Evolutionary conservation across 2,329 filamentous ascomycete genomes (phyloP).

Genomic region (Pyrenochaeta sp.): DNA sequence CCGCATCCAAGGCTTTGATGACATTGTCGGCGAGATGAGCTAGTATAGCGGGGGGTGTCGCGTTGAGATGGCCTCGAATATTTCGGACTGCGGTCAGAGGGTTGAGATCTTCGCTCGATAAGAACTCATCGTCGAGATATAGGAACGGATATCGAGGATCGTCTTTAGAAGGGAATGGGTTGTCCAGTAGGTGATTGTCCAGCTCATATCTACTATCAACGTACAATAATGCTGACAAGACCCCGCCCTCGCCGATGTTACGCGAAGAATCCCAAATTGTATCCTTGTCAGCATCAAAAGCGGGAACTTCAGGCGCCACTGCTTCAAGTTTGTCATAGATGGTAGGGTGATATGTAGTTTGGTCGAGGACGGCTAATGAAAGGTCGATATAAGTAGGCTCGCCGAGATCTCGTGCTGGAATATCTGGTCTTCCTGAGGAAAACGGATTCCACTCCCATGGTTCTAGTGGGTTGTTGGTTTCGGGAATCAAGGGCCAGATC

Average conservation of each 20-base stretch:
- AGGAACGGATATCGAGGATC: slow-evolving; percentile 44
- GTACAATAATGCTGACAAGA: slow-evolving; percentile 45
- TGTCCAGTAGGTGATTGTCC: slow-evolving; percentile 27
- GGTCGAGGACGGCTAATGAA: slow-evolving; percentile 3
- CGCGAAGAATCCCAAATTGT: slow-evolving; percentile 20
- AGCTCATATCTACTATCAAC: slow-evolving; percentile 35
- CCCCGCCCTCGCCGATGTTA: slow-evolving; percentile 40
- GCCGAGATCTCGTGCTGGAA: slow-evolving; percentile 19
- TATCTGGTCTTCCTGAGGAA: slow-evolving; percentile 9
- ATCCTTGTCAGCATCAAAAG: slow-evolving; percentile 3
- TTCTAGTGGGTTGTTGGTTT: slow-evolving; percentile 17
- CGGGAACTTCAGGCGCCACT: slow-evolving; percentile 8
- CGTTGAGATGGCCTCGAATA: slow-evolving; percentile 13
- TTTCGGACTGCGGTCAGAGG: slow-evolving; percentile 5
- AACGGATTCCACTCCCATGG: slow-evolving; percentile 39
- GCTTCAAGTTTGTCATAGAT: background rate
- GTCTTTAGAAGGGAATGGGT: slow-evolving; percentile 32
- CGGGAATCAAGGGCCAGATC: slow-evolving; percentile 29
- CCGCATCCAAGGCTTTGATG: slow-evolving; percentile 11
- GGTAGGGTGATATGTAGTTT: background rate
- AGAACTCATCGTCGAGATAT: slow-evolving; percentile 45
- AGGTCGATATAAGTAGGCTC: slow-evolving; percentile 36
- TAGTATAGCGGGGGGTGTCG: slow-evolving; percentile 32
- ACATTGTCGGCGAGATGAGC: slow-evolving; percentile 23
- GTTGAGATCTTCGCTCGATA: slow-evolving; percentile 22